Base-by-base conservation (phyloP, 257 asterid species). In the Solanum chaucha region DNA sequence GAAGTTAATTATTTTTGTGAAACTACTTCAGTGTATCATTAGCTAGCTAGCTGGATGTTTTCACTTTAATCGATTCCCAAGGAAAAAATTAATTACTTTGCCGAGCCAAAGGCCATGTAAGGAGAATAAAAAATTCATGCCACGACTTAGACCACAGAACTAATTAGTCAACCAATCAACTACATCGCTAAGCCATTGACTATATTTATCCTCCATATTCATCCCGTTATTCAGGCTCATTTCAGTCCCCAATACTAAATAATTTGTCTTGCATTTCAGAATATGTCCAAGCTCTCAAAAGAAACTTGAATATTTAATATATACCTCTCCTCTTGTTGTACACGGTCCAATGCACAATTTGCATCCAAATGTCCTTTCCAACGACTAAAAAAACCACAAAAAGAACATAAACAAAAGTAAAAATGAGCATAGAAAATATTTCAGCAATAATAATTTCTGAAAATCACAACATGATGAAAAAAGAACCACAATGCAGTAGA, bases 321-420 rank as follows among this genome's bases (percentile, higher is more conserved):
- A 48, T 81, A 81, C 88, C 88, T 86, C 88, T 67, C 88, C 88
- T 86, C 88, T 72, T n/a, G 85, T 86, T 71, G 88, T 86, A 58
- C 88, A 86, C 0, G 85, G 88, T 72, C 88, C 72, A 34, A 86
- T 86, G 24, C 85, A 74, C 77, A 86, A 77, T 86, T 72, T 74
- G 85, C 88, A 72, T 51, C 88, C 88, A 86, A 75, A 86, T 58
- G 85, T 75, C 64, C 83, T 80, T 84, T 86, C 88, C 88, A 86
- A 75, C 20, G 85, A 81, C 85, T 81, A 81, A 48, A 0, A 48
- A 30, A 81, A 8, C 85, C 44, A 46, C 20, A 82, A 86, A 24
- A 34, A 48, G 30, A 36, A 86, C 65, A 70, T 74, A 58, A 75
- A 24, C 72, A 48, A 1, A 74, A 36, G 34, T 10, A 30, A 68